Evolutionary conservation across 2,329 filamentous ascomycete species (phyloP), one percentile per base, ranked within the genome.

Genomic region (Neophaeococcomyces mojaviensis): DNA sequence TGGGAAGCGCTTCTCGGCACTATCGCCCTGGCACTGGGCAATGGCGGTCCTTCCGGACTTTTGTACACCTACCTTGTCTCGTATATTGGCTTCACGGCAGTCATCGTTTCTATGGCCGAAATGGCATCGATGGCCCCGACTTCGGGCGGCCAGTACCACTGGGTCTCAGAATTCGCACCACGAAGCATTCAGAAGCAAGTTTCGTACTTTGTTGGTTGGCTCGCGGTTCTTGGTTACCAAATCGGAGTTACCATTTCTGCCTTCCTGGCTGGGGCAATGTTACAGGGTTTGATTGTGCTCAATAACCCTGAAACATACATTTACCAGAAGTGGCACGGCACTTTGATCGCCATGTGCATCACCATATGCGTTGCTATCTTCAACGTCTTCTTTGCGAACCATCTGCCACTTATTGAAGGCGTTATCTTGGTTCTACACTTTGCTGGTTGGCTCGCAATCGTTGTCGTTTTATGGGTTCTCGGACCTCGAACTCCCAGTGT

Each of bases 1-100:
- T 28, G 24, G 24, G 24, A 28, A 10, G 10, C 10, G 5, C 5
- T 6, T 5, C 24, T 28, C 5, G 38, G 16, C 5, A 18, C 39
- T 3, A 9, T 15, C 8, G n/a, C 19, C 3, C 19, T 42, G 6
- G 53, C 46, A 8, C 45, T 54, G 12, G 28, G 46, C 26, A 46
- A 51, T 37, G 53, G 53, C 5, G 53, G 49, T 12, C 48, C 49
- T 2, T 50, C 52, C 2, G 75, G 74, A 18, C 63, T 77, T 9
- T 68, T 78, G 32, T 79, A 73, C 64, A 66, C 72, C 3, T 77
- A 70, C 45, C 49, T 77, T 2, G 57, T 73, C 26, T 68, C 67
- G 8, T 73, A 71, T 67, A 54, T 68, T 26, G 73, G 72, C 1
- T 67, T 69, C 35, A 52, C 66, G 3, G 44, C 63, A 3, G 64